phyloP scores from a whole-genome alignment of 192 early-diverging fungal genomes.

The Oehlia diaphana region DNA sequence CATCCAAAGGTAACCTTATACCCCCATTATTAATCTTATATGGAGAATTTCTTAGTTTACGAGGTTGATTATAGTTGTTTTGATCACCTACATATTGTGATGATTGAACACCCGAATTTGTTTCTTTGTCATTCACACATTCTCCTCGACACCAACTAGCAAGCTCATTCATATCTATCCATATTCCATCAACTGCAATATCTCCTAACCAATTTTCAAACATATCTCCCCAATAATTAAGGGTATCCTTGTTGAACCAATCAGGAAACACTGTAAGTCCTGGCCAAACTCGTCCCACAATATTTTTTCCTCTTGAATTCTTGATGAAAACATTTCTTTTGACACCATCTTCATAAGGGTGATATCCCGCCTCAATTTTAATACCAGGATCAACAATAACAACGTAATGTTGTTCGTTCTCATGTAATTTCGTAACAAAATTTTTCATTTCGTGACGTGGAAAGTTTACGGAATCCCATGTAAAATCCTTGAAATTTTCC shows the following conservation, averaged over 20 bases:
- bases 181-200: conserved; percentile 54
- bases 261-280: conserved; percentile 60
- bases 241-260: conserved; percentile 54
- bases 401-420: conserved; percentile 54
- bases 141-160: conserved; percentile 28
- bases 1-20: not conserved
- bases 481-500: conserved; percentile 62
- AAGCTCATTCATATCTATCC: conserved; percentile 69
- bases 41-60: conserved; percentile 6
- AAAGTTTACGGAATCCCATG: conserved; percentile 58
- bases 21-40: conserved; percentile 24
- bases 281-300: conserved; percentile 63
- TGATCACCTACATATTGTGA: not conserved
- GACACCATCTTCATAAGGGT: conserved; percentile 51
- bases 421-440: conserved; percentile 48
- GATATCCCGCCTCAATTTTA: conserved; percentile 47
- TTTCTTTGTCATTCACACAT: not conserved
- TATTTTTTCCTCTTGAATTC: conserved; percentile 48
- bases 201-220: conserved; percentile 31
- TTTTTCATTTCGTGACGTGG: conserved; percentile 48
- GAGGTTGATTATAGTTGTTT: not conserved
- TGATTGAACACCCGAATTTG: not conserved
- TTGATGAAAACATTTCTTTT: conserved; percentile 59
- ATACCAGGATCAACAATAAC: conserved; percentile 70
- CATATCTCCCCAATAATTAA: conserved; percentile 52